Evolutionary conservation across 345 rosid species (phyloP).

Genomic region (Clausena lansium): DNA sequence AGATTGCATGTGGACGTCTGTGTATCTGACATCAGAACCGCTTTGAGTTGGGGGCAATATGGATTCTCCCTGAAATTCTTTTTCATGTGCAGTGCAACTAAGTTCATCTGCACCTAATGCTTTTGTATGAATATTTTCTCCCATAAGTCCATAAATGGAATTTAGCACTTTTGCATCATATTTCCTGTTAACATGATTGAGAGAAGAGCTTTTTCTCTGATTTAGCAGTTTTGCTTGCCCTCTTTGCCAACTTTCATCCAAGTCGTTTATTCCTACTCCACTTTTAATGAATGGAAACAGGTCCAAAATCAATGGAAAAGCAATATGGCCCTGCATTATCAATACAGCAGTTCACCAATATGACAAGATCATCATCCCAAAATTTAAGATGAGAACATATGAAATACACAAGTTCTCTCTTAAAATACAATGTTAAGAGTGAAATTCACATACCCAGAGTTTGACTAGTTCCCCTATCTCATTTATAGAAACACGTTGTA

Average conservation of each 20-base stretch:
- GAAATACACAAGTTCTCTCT: conserved; percentile 1
- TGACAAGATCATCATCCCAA: not conserved
- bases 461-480: conserved; percentile 64
- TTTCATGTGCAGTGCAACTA: not conserved
- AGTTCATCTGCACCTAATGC: conserved; percentile 15
- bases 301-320: conserved; percentile 56
- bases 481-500: conserved; percentile 65
- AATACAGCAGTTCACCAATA: not conserved
- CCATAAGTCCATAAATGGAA: conserved; percentile 16
- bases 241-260: conserved; percentile 16
- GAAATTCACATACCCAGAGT: conserved; percentile 50
- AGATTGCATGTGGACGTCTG: conserved; percentile 13
- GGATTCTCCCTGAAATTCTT: conserved; percentile 17
- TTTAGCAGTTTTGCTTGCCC: conserved; percentile 30
- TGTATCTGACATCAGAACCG: not conserved
- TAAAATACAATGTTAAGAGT: not conserved
- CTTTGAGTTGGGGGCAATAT: conserved; percentile 9
- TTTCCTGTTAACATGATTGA: conserved; percentile 20
- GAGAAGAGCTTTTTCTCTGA: conserved; percentile 24
- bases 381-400: conserved; percentile 2
- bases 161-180: conserved; percentile 18
- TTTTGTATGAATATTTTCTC: conserved; percentile 17
- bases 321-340: conserved; percentile 56
- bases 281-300: conserved; percentile 41
- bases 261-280: conserved; percentile 27